Evolutionary conservation across 2,329 filamentous ascomycete genomes (phyloP).

Genomic region (Monosporascus sp.): DNA sequence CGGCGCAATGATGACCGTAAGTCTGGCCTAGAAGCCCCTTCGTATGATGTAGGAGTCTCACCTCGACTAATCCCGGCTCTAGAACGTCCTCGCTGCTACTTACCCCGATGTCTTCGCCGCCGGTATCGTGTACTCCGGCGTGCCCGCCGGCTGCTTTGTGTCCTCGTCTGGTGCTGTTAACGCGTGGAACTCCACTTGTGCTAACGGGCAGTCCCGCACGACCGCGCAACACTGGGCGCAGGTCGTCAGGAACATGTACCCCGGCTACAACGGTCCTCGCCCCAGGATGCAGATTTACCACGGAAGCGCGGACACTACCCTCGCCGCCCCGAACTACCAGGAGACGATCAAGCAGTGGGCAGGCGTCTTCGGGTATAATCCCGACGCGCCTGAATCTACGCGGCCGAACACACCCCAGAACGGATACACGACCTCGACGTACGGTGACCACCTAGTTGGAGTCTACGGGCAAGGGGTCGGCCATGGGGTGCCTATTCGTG

Average conservation of each 20-base stretch:
- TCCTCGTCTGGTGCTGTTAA: constrained; percentile 33
- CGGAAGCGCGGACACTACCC: constrained; percentile 22
- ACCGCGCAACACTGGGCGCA: constrained; percentile 44
- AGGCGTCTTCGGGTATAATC: constrained; percentile 27
- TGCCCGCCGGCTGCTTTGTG: constrained; percentile 39
- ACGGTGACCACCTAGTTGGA: constrained; percentile 8
- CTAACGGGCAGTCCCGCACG: constrained; percentile 37
- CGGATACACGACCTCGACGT: constrained; percentile 7
- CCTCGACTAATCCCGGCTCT: background rate
- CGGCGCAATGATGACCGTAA: constrained; percentile 45
- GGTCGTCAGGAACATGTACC: constrained; percentile 35
- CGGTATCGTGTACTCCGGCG: constrained; percentile 38
- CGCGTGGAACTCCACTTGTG: constrained; percentile 48
- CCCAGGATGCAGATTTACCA: constrained; percentile 29
- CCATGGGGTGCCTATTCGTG: constrained; percentile 8
- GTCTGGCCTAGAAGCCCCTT: constrained; percentile 1
- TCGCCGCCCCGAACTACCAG: constrained; percentile 10
- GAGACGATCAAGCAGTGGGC: constrained; percentile 29
- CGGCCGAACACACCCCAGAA: constrained; percentile 4
- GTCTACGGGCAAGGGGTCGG: constrained; percentile 7
- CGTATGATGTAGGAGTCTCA: no score
- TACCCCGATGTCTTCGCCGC: constrained; percentile 45
- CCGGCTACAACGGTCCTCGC: constrained; percentile 24
- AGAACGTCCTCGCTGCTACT: constrained; percentile 39
- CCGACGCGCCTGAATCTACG: background rate